These are phyloP conservation scores for Scheffersomyces titani DNA, from an alignment of 1,139 yeast species.

Conservation along the genomic window DNA sequence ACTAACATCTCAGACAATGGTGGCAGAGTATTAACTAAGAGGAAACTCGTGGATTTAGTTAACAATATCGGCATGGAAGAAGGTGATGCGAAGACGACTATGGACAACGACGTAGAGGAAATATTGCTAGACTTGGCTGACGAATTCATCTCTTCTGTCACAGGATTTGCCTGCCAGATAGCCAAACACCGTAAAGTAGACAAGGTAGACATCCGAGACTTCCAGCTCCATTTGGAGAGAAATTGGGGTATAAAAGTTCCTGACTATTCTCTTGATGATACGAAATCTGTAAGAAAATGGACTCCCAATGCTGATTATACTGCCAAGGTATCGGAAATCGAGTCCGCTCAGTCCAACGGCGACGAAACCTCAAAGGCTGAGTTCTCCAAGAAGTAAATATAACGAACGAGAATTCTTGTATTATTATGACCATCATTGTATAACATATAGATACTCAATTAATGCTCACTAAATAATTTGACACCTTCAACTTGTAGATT, in stretches of 20 bases:
- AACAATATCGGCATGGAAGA: conserved; percentile 80
- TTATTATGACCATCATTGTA: background rate
- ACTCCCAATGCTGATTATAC: conserved; percentile 69
- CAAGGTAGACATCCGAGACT: conserved; percentile 80
- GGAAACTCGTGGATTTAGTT: conserved; percentile 84
- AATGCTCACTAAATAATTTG: background rate
- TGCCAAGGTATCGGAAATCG: conserved; percentile 9
- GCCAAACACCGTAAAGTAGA: conserved; percentile 95
- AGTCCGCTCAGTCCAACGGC: conserved; percentile 4
- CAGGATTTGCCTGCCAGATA: conserved; percentile 88
- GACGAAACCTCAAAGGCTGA: background rate
- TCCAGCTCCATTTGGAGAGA: conserved; percentile 88
- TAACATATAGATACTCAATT: background rate
- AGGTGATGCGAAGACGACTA: conserved; percentile 84
- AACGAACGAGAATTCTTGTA: background rate
- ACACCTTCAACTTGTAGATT: conserved; percentile 13
- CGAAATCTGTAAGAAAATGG: conserved; percentile 80
- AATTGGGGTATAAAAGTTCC: conserved; percentile 96
- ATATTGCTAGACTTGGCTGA: conserved; percentile 88
- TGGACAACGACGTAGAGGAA: conserved; percentile 96
- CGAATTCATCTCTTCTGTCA: conserved; percentile 88
- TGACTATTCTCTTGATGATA: conserved; percentile 88
- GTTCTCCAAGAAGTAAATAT: conserved; percentile 3
- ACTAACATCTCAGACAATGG: conserved; percentile 48
- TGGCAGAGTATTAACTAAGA: conserved; percentile 83